A percentile compares a stretch with the other conserved stretches of the same genome.
These are phyloP conservation scores for Lachancea mirantina DNA, from an alignment of 805 yeast genomes.

Conservation along the genomic window DNA sequence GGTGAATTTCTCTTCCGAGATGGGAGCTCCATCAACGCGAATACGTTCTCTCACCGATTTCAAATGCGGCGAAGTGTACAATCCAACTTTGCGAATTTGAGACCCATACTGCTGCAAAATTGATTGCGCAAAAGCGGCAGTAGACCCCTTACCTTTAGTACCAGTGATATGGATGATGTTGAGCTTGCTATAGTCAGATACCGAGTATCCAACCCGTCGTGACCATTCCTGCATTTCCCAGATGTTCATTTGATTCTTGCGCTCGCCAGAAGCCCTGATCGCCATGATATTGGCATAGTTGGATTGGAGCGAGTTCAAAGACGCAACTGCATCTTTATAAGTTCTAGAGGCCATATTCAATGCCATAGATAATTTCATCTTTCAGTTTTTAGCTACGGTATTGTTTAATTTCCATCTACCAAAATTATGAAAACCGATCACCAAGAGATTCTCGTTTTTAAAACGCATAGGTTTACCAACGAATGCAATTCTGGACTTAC, in stretches of 20 bases:
- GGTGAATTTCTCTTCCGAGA: constrained; percentile 72
- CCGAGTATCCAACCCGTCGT: constrained; percentile 58
- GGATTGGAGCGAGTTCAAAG: constrained; percentile 82
- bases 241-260: constrained; percentile 59
- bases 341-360: constrained; percentile 15
- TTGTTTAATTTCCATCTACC: too few relatives aligned
- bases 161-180: constrained; percentile 92
- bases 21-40: constrained; percentile 78
- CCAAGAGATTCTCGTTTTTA: too few relatives aligned
- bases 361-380: constrained; percentile 7
- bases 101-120: constrained; percentile 59
- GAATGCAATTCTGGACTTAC: too few relatives aligned
- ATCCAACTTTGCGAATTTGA: constrained; percentile 55
- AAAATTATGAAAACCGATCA: too few relatives aligned
- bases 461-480: too few relatives aligned
- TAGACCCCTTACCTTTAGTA: constrained; percentile 97
- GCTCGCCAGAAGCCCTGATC: constrained; percentile 58
- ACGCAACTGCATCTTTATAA: constrained; percentile 68
- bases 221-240: constrained; percentile 84
- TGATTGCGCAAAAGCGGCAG: constrained; percentile 88
- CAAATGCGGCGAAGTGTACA: constrained; percentile 95
- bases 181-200: constrained; percentile 61
- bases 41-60: constrained; percentile 89
- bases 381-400: too few relatives aligned
- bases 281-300: constrained; percentile 88